Percentiles rank a stretch among this genome's conserved stretches.
Evolutionary conservation across 1,139 yeast species (phyloP).

Genomic region (Yamadazyma triangularis): DNA sequence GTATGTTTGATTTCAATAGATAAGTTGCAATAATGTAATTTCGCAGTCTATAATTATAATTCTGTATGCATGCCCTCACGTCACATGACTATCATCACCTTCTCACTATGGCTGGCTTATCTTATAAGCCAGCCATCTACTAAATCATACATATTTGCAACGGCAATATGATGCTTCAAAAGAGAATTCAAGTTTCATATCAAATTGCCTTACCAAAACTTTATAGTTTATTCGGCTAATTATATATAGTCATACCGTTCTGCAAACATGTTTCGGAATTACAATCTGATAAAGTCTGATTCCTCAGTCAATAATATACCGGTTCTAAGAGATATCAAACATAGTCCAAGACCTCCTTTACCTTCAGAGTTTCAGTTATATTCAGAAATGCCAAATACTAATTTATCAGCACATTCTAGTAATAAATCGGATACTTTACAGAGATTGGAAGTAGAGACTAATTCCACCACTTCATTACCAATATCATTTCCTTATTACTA

Average conservation of each 20-base stretch:
- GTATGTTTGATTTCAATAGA: no score
- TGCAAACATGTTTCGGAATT: neutral
- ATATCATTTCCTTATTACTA: conserved; percentile 33
- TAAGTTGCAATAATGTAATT: no score
- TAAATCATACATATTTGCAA: neutral
- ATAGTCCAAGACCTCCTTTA: conserved; percentile 6
- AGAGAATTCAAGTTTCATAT: neutral
- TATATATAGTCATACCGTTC: neutral
- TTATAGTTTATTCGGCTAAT: neutral
- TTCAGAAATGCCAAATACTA: conserved; percentile 5
- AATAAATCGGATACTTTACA: conserved; percentile 13
- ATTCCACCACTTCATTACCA: conserved; percentile 28
- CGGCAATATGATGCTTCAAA: neutral
- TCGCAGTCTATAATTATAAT: neutral
- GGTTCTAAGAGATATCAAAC: neutral
- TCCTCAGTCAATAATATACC: neutral
- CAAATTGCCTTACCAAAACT: neutral
- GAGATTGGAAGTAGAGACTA: conserved; percentile 28
- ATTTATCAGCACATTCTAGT: conserved; percentile 5
- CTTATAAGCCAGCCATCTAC: neutral
- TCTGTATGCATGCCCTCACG: no score
- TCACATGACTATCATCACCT: neutral
- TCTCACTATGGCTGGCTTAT: neutral
- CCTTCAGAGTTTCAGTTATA: conserved; percentile 8
- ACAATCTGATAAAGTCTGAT: neutral